Conservation (phyloP, 306 rosid genomes). For the Calophaca sinica region DNA sequence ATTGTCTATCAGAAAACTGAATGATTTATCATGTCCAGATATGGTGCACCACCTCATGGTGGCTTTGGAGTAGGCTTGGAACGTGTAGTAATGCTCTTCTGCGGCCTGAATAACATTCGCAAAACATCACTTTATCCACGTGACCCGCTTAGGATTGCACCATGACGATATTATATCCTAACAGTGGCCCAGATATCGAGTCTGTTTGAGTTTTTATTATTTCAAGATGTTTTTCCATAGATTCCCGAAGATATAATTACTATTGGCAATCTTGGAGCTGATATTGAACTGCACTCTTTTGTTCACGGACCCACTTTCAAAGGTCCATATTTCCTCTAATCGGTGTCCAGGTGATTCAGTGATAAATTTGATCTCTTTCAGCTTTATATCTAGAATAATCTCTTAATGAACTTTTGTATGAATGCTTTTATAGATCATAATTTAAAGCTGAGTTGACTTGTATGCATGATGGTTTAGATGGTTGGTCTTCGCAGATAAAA, state of each 20-base stretch:
- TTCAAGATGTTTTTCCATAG: neutral
- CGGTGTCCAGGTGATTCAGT: too few relatives aligned
- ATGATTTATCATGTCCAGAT: constrained; percentile 59
- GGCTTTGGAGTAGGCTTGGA: constrained; percentile 97
- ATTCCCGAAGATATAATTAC: neutral
- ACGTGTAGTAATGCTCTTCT: constrained; percentile 94
- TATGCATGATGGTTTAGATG: neutral
- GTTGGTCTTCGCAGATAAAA: too few relatives aligned
- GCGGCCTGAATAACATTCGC: constrained; percentile 85
- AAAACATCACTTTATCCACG: constrained; percentile 88
- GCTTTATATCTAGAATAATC: neutral
- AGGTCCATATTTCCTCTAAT: neutral
- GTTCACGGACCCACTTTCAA: neutral
- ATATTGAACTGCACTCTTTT: neutral
- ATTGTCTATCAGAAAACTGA: neutral
- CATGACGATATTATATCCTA: constrained; percentile 38
- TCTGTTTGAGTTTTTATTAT: neutral
- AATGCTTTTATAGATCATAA: neutral
- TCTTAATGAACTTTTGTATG: neutral
- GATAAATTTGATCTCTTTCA: too few relatives aligned
- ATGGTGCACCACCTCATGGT: constrained; percentile 92
- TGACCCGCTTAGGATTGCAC: constrained; percentile 76
- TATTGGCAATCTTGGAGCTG: constrained; percentile 22
- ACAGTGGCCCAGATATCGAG: neutral
- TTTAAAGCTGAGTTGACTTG: neutral